Percentiles rank a stretch among this genome's conserved stretches.
phyloP scores from a whole-genome alignment of 1,284 basidiomycete species.

The Fomitopsis pinicola region DNA sequence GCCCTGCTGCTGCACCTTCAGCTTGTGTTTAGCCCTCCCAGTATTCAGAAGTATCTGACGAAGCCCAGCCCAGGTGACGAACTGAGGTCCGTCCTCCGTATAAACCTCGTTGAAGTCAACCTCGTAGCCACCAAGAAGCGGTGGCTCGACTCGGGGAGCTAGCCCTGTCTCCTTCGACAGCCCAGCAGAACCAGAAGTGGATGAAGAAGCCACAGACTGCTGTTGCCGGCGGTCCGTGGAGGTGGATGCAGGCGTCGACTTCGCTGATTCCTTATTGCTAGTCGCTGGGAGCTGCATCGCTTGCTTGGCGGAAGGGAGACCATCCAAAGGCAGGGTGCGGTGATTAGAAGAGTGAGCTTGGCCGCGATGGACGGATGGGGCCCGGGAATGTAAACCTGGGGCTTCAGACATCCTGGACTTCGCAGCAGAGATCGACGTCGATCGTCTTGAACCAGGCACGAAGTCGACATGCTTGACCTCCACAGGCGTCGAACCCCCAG shows the following conservation, averaged over 20 bases:
- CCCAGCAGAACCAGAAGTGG: neutral
- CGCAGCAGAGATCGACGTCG: slow-evolving; percentile 7
- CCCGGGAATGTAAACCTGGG: neutral
- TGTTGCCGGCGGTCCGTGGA: neutral
- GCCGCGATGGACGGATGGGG: no score
- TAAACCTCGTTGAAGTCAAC: slow-evolving; percentile 8
- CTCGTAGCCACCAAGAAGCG: slow-evolving; percentile 6
- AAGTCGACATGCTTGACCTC: slow-evolving; percentile 10
- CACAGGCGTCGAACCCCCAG: neutral
- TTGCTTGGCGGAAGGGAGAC: no score
- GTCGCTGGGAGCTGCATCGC: neutral
- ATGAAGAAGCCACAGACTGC: neutral
- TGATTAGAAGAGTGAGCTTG: neutral
- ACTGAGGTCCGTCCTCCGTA: slow-evolving; percentile 14
- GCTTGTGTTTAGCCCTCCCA: slow-evolving; percentile 6
- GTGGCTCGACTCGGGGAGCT: no score
- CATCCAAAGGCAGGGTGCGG: neutral
- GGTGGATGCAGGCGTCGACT: neutral
- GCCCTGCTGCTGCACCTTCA: neutral
- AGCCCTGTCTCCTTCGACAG: neutral
- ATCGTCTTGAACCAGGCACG: slow-evolving; percentile 1
- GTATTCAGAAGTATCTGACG: slow-evolving; percentile 13
- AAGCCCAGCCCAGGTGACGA: slow-evolving; percentile 15
- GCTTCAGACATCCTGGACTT: neutral
- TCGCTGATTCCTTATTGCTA: neutral